Evolutionary conservation across 352 stramenopile species (phyloP).

Genomic region (Phytophthora tentaculata): DNA sequence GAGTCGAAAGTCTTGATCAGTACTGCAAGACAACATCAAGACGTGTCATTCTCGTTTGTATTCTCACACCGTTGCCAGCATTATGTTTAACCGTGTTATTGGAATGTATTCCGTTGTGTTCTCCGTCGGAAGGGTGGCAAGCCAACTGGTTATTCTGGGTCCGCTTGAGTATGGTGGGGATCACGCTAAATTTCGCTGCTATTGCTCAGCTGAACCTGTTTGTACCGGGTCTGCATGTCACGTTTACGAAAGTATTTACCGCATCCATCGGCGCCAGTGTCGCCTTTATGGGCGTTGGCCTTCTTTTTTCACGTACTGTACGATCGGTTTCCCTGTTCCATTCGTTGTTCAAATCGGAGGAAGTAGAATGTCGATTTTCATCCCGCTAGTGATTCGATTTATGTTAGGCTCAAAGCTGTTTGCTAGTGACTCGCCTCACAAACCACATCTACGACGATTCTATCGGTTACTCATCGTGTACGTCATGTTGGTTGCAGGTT

Average conservation of each 20-base stretch:
- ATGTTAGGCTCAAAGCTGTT: too few species aligned
- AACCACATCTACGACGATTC: too few species aligned
- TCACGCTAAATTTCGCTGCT: not conserved
- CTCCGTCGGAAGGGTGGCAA: not conserved
- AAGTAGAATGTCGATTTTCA: too few species aligned
- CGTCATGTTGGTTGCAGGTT: too few species aligned
- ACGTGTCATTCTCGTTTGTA: not conserved
- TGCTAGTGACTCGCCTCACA: not conserved
- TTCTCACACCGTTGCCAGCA: not conserved
- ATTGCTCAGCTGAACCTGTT: not conserved
- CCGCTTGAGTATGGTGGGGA: not conserved
- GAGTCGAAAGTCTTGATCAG: not conserved
- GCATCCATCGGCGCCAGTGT: not conserved
- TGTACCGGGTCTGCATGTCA: not conserved
- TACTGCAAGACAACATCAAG: not conserved
- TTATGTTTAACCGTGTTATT: not conserved
- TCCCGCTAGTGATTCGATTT: too few species aligned
- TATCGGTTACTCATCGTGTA: too few species aligned
- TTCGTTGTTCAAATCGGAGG: too few species aligned
- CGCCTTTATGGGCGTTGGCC: not conserved
- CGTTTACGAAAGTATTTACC: not conserved
- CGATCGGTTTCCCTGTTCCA: too few species aligned
- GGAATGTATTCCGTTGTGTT: not conserved
- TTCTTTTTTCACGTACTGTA: too few species aligned
- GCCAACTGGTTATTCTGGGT: not conserved